Base-by-base conservation (phyloP, 345 rosid species). In the Sisymbrium irio region DNA sequence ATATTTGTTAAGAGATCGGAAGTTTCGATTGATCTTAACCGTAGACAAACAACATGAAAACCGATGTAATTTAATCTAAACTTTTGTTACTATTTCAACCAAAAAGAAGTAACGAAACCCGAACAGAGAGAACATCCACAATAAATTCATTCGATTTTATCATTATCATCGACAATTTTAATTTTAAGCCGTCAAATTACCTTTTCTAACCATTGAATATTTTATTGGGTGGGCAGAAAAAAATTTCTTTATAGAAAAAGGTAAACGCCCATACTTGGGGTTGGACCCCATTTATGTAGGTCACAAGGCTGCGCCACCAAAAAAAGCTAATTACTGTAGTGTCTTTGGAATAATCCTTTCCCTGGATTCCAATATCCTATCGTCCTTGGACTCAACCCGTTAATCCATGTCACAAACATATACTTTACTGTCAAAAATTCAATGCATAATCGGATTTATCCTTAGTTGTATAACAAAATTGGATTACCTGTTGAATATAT, bases 281-380 rank as follows among this genome's bases (percentile, higher is more conserved):
- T 9, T 65, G 77, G 76, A 65, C 77, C 80, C 80, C 62, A 49
- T 71, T 49, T 0, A 64, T 54, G 75, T 70, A 77, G 67, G 72
- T 47, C 76, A 77, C 80, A 77, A 77, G 68, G 58, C 73, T 77
- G 80, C 77, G 61, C 80, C 77, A 77, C 73, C 62, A 28, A 56
- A 59, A 50, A 30, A 46, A 49, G 76, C 32, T 77, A 18, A 45
- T 56, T 42, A 59, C 70, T 61, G 80, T 70, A 59, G 75, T 61
- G 80, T 70, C 9, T 39, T 40, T 13, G 32, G 80, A 77, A 77
- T 77, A 58, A 65, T 65, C 73, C 63, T 65, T 59, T 58, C 5
- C 5, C 36, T 64, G 62, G 80, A 77, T 77, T 77, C 80, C 73
- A 32, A 71, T 57, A 61, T 62, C 47, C 73, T 32, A 49, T 77